Percentiles rank a stretch among this genome's conserved stretches.
Evolutionary conservation across 495 filamentous ascomycete species (phyloP).

Genomic region (Durotheca rogersii): DNA sequence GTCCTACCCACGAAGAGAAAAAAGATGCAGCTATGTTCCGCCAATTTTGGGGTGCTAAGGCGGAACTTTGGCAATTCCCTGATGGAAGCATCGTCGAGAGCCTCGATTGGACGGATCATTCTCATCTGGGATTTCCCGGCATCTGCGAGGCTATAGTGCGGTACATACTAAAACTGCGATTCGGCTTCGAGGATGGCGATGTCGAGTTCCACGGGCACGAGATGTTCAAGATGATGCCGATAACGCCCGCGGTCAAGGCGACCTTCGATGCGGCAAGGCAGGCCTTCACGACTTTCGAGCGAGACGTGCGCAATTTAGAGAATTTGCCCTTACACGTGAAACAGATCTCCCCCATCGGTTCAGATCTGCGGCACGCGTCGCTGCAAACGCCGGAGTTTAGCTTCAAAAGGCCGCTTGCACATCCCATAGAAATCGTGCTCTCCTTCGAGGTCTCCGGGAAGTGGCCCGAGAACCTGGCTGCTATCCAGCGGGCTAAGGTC

Average conservation of each 20-base stretch:
- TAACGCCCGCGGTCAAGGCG: conserved; percentile 43
- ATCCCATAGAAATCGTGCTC: conserved; percentile 64
- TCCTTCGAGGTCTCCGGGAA: conserved; percentile 92
- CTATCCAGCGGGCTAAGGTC: conserved; percentile 90
- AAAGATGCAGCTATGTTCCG: conserved; percentile 65
- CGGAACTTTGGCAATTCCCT: conserved; percentile 73
- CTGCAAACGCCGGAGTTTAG: conserved; percentile 51
- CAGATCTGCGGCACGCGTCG: conserved; percentile 73
- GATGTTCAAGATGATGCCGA: conserved; percentile 56
- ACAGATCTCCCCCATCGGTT: conserved; percentile 68
- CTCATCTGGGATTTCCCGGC: conserved; percentile 48
- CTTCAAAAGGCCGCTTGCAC: conserved; percentile 37
- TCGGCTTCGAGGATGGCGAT: conserved; percentile 50
- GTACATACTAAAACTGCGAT: conserved; percentile 68
- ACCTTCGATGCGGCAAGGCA: conserved; percentile 55
- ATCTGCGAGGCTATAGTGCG: conserved; percentile 77
- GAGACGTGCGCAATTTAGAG: conserved; percentile 70
- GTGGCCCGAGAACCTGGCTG: conserved; percentile 88
- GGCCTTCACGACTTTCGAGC: conserved; percentile 70
- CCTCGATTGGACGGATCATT: conserved; percentile 74
- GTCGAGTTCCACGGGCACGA: conserved; percentile 63
- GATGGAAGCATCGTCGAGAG: conserved; percentile 74
- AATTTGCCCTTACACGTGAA: conserved; percentile 78
- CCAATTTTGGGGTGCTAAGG: conserved; percentile 74
- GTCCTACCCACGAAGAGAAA: conserved; percentile 78